Evolutionary conservation across 2,329 filamentous ascomycete genomes (phyloP).

Genomic region (Sporothrix globosa): DNA sequence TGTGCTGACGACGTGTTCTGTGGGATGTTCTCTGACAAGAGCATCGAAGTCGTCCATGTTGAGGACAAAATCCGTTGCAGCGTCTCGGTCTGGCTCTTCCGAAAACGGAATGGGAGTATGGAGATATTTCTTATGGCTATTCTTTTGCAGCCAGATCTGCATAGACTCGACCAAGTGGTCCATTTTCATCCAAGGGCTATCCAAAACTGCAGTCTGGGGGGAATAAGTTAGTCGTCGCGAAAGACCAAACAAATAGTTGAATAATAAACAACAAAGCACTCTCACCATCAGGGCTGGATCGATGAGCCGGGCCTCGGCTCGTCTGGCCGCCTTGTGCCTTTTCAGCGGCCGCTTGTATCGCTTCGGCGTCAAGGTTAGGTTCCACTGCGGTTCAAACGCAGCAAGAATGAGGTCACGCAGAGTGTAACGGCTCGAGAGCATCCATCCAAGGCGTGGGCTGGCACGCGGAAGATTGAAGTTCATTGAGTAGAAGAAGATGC

Average conservation of each 20-base stretch:
- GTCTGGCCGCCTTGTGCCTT: not conserved
- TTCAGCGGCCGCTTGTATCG: not conserved
- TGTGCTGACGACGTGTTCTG: not conserved
- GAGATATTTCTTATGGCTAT: not conserved
- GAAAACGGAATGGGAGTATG: not conserved
- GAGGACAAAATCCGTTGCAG: not conserved
- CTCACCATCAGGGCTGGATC: constrained; percentile 20
- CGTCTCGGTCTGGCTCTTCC: not conserved
- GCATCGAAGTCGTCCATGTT: not conserved
- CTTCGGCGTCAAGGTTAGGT: constrained; percentile 32
- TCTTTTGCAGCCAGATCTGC: constrained; percentile 33
- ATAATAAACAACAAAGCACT: not conserved
- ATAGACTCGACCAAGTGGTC: constrained; percentile 35
- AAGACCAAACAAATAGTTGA: not conserved
- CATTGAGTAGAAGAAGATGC: constrained; percentile 55
- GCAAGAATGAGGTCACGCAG: constrained; percentile 43
- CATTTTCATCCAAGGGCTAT: constrained; percentile 33
- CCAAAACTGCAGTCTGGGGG: constrained; percentile 27
- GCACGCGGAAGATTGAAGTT: constrained; percentile 54
- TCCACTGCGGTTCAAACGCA: constrained; percentile 50
- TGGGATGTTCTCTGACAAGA: not conserved
- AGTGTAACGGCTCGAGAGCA: constrained; percentile 49
- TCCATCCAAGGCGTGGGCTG: constrained; percentile 50
- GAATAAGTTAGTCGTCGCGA: no score
- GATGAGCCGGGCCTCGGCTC: not conserved